Conservation (phyloP, 2,329 filamentous ascomycete genomes). For the Stachybotrys elegans region DNA sequence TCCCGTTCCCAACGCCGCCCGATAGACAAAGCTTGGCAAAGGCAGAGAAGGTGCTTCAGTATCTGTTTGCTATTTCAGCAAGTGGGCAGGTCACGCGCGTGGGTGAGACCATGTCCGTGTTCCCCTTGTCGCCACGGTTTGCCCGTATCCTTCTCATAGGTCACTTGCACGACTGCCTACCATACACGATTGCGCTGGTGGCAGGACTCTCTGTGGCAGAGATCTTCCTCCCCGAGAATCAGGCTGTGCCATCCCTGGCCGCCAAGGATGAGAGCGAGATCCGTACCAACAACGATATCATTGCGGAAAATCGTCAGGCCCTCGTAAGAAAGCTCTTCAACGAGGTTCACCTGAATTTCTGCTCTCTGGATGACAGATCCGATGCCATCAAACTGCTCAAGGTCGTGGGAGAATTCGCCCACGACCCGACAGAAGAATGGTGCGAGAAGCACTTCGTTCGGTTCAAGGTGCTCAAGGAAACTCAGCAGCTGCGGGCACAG, state of each 20-base stretch:
- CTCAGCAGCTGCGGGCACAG: constrained; percentile 75
- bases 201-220: constrained; percentile 85
- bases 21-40: constrained; percentile 69
- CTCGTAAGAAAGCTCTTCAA: constrained; percentile 58
- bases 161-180: constrained; percentile 73
- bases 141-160: constrained; percentile 89
- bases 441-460: constrained; percentile 81
- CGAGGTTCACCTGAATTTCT: constrained; percentile 71
- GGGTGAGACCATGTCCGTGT: constrained; percentile 78
- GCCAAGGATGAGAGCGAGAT: constrained; percentile 42
- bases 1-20: constrained; percentile 92
- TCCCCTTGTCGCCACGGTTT: constrained; percentile 86
- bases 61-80: constrained; percentile 72
- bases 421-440: constrained; percentile 67
- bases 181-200: constrained; percentile 83
- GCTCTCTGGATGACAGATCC: constrained; percentile 72
- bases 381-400: constrained; percentile 90
- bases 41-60: constrained; percentile 80
- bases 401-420: constrained; percentile 80
- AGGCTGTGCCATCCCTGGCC: constrained; percentile 58
- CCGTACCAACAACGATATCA: constrained; percentile 61
- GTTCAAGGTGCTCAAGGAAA: constrained; percentile 81
- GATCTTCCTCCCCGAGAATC: constrained; percentile 77
- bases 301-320: constrained; percentile 66
- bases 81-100: constrained; percentile 72